phyloP scores from a whole-genome alignment of 495 filamentous ascomycete genomes.

The Sabuloglossum arenarium region DNA sequence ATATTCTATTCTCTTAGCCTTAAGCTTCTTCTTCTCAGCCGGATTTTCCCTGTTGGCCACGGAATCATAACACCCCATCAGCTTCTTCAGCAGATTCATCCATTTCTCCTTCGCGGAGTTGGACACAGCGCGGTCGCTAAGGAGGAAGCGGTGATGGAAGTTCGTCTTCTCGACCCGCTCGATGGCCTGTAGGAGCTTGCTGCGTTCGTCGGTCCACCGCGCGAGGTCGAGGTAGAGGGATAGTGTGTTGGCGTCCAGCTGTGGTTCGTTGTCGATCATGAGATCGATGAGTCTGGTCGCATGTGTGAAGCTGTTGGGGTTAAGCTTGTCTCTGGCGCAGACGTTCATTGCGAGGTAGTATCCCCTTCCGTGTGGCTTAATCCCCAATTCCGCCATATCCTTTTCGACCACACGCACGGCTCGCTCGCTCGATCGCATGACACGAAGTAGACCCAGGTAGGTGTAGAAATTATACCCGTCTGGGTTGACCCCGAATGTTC shows the following conservation, averaged over 20 bases:
- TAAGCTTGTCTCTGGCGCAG: conserved; percentile 51
- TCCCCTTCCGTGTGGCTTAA: conserved; percentile 17
- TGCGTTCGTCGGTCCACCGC: not conserved
- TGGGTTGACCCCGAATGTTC: conserved; percentile 31
- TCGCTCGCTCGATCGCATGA: conserved; percentile 34
- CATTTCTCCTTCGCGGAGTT: not conserved
- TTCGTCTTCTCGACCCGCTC: not conserved
- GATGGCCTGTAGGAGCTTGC: not conserved
- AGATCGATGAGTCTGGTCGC: conserved; percentile 34
- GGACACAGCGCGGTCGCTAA: too few species aligned
- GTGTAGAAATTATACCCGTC: conserved; percentile 45
- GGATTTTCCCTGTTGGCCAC: not conserved
- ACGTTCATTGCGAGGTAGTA: conserved; percentile 35
- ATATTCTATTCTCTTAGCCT: not conserved
- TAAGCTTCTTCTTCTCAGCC: not conserved
- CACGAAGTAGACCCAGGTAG: conserved; percentile 46
- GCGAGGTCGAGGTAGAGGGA: conserved; percentile 20
- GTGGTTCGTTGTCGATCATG: conserved; percentile 24
- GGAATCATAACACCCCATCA: not conserved
- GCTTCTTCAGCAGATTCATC: not conserved
- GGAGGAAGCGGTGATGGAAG: too few species aligned
- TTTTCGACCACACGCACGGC: conserved; percentile 32
- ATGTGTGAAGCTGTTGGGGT: conserved; percentile 31
- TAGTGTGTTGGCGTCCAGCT: conserved; percentile 22
- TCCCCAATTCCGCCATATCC: conserved; percentile 10